phyloP scores from a whole-genome alignment of 768 basidiomycete species.

The Russula earlei region DNA sequence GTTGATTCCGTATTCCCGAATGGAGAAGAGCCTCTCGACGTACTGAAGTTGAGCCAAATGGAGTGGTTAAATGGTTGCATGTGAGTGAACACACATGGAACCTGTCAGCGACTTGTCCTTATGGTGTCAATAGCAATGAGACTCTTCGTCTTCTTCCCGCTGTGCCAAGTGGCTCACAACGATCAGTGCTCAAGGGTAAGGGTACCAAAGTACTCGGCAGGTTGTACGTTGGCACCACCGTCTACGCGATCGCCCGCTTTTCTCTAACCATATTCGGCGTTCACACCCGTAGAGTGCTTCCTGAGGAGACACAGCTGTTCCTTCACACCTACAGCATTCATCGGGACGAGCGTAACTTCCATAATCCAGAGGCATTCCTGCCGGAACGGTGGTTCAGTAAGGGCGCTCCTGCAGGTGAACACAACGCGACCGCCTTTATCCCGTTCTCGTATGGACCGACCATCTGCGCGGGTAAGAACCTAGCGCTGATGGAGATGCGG shows the following conservation, averaged over 20 bases:
- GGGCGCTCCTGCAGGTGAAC: conserved; percentile 11
- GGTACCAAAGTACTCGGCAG: conserved; percentile 23
- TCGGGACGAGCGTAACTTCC: conserved; percentile 10
- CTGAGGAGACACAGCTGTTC: conserved; percentile 9
- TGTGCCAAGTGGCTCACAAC: conserved; percentile 38
- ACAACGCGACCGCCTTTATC: conserved; percentile 30
- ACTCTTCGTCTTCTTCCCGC: conserved; percentile 41
- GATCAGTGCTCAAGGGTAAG: conserved; percentile 29
- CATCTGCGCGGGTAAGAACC: conserved; percentile 34
- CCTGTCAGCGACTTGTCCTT: neutral
- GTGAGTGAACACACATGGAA: neutral
- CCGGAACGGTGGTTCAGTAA: conserved; percentile 11
- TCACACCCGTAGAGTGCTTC: neutral
- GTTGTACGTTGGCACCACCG: neutral
- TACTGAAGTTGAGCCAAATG: conserved; percentile 1
- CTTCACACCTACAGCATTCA: conserved; percentile 15
- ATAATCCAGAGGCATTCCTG: conserved; percentile 7
- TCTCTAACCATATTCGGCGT: neutral
- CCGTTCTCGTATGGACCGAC: conserved; percentile 37
- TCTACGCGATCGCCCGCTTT: neutral
- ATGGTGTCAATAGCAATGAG: conserved; percentile 35
- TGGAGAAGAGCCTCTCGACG: conserved; percentile 13
- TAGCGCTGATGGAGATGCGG: conserved; percentile 35
- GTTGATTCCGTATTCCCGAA: conserved; percentile 1
- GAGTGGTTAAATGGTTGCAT: conserved; percentile 14